Evolutionary conservation across 2,329 filamentous ascomycete species (phyloP).

Genomic region (Phyllosticta citribraziliensis): DNA sequence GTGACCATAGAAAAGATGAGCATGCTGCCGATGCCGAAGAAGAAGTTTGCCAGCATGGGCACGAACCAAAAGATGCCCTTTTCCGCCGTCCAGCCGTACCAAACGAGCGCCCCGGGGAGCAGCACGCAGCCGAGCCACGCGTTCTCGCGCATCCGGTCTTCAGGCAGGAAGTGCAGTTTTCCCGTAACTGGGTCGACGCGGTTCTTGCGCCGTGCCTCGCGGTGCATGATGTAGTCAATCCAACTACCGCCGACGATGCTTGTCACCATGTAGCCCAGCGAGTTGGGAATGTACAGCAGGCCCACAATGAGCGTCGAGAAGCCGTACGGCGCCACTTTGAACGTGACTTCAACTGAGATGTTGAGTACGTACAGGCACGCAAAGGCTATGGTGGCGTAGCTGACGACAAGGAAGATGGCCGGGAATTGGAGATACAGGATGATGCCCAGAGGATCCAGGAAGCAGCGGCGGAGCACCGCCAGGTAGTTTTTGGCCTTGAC

Average conservation of each 20-base stretch:
- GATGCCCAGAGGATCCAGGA: slow-evolving; percentile 30
- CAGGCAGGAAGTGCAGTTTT: slow-evolving; percentile 25
- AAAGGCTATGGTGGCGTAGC: slow-evolving; percentile 31
- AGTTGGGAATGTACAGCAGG: slow-evolving; percentile 30
- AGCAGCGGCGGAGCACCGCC: slow-evolving; percentile 23
- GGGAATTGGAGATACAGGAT: slow-evolving; percentile 29
- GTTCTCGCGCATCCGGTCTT: slow-evolving; percentile 33
- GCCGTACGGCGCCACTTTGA: slow-evolving; percentile 23
- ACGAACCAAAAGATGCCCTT: slow-evolving; percentile 24
- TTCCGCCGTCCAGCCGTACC: slow-evolving; percentile 29
- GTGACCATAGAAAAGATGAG: slow-evolving; percentile 28
- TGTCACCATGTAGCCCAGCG: slow-evolving; percentile 26
- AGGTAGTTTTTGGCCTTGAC: slow-evolving; percentile 22
- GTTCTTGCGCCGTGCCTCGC: slow-evolving; percentile 27
- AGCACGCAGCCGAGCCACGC: slow-evolving; percentile 28
- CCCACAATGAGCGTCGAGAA: slow-evolving; percentile 28
- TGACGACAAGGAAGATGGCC: slow-evolving; percentile 28
- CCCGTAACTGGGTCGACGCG: slow-evolving; percentile 25
- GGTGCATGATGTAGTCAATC: slow-evolving; percentile 32
- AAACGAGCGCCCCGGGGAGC: slow-evolving; percentile 27
- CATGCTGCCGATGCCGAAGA: slow-evolving; percentile 31
- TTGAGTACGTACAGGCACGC: slow-evolving; percentile 31
- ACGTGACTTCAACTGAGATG: slow-evolving; percentile 28
- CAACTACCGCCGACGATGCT: slow-evolving; percentile 29
- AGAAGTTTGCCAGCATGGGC: slow-evolving; percentile 31